Evolutionary conservation across 805 yeast species (phyloP), one percentile per base, ranked within the genome.

Genomic region (Yamadazyma ubonensis): DNA sequence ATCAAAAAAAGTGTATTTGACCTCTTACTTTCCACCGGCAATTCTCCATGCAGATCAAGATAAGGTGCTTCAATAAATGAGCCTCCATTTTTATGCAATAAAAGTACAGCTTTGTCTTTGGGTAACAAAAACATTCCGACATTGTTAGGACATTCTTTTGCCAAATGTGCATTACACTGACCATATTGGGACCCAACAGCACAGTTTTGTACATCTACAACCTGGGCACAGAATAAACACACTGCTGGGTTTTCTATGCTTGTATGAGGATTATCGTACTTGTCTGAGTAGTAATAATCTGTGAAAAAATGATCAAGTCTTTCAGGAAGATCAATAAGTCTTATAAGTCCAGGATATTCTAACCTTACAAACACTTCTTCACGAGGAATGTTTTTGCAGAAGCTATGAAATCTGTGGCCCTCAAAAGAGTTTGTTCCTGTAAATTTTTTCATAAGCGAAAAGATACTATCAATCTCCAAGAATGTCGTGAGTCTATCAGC

Each of bases 51-150:
- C 25, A 73, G 72, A 57, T 90, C 96, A 25, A 86, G 62, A 55
- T 81, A 91, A 0, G 98, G 98, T 2, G 95, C 83, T 23, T 79
- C 80, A 44, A 78, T 72, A 57, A 91, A 91, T 0, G 96, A 79
- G 0, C 99, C 99, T 26, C 84, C 82, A 6, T 82, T 83, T 36
- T 78, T 79, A 43, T 84, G 76, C 33, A 91, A 55, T 23, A 87
- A 55, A 37, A 88, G 61, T 18, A 86, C 54, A 9, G 82, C 65
- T 46, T 86, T 74, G 46, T 81, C 83, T 48, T 82, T 78, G 1
- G 95, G 91, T 2, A 86, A 53, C 33, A 88, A 61, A 49, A 81
- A 88, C 0, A 88, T 73, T 0, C 96, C 96, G n/a, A 68, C 61
- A 35, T 78, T 73, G 37, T 75, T 78, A 26, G 75, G 67, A 54